Percentiles rank a stretch among this genome's conserved stretches.
Evolutionary conservation across 257 asterid species (phyloP).

Genomic region (Rhazya stricta): DNA sequence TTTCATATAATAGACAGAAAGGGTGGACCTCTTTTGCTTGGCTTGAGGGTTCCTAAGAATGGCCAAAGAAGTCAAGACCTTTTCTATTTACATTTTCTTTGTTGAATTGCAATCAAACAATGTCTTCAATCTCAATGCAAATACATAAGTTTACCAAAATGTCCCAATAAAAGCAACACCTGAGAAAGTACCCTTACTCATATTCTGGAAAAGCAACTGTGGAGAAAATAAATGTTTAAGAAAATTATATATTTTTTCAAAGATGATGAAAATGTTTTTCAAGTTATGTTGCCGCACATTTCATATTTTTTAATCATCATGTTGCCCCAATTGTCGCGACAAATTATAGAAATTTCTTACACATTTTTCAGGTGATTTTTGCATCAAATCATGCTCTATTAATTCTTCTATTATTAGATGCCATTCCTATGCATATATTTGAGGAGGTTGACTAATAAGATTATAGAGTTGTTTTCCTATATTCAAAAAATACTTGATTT

Average conservation of each 20-base stretch:
- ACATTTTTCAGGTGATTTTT: not conserved
- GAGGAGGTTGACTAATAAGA: not conserved
- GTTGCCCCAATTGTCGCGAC: not conserved
- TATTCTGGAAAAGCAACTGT: too few relatives aligned
- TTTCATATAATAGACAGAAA: not conserved
- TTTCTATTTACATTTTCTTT: not conserved
- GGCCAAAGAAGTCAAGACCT: not conserved
- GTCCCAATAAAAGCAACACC: not conserved
- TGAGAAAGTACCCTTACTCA: too few relatives aligned
- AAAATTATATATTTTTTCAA: too few relatives aligned
- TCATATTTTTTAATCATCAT: not conserved
- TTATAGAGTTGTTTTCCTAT: too few relatives aligned
- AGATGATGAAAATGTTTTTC: too few relatives aligned
- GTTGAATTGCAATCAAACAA: not conserved
- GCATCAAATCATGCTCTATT: not conserved
- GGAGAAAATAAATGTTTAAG: too few relatives aligned
- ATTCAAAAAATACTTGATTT: too few relatives aligned
- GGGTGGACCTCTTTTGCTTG: not conserved
- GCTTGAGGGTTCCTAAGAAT: too few relatives aligned
- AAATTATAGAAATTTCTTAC: not conserved
- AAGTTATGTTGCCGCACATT: too few relatives aligned
- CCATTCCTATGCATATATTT: not conserved
- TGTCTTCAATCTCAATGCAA: not conserved
- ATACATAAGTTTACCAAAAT: not conserved
- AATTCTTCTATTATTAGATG: not conserved